Conservation (phyloP, 257 asterid species). For the Jacaranda copaia region DNA sequence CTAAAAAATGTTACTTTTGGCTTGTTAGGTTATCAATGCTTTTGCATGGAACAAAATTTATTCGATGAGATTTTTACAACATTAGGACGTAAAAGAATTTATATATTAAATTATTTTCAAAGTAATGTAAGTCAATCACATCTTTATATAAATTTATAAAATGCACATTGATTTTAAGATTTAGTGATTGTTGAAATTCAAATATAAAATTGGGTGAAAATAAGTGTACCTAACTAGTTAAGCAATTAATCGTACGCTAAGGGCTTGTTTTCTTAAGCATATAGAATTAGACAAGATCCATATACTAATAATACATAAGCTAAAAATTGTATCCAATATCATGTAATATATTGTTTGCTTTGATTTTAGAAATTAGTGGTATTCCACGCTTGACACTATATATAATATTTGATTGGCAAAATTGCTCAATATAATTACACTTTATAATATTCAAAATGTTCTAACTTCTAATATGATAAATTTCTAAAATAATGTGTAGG, state of each 20-base stretch:
- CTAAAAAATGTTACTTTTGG: constrained; percentile 5
- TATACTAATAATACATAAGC: too few species aligned
- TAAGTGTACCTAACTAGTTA: background rate
- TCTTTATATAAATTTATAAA: background rate
- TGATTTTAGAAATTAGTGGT: too few species aligned
- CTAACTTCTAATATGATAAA: too few species aligned
- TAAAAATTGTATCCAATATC: too few species aligned
- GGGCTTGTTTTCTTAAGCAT: too few species aligned
- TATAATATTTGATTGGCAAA: too few species aligned
- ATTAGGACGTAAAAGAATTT: background rate
- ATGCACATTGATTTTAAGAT: background rate
- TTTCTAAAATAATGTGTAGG: too few species aligned
- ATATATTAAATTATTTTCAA: background rate
- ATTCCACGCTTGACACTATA: too few species aligned
- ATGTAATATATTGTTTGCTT: too few species aligned
- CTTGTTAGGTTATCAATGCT: constrained; percentile 22
- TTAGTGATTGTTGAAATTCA: background rate
- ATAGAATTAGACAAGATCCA: too few species aligned
- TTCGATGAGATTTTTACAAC: background rate
- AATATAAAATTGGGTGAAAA: background rate
- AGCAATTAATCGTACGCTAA: background rate
- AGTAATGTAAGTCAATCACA: background rate
- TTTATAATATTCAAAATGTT: too few species aligned
- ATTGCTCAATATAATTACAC: too few species aligned
- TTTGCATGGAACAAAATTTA: background rate